Evolutionary conservation across 169 alveolate genomes (phyloP).

Genomic region (Neospora caninum): DNA sequence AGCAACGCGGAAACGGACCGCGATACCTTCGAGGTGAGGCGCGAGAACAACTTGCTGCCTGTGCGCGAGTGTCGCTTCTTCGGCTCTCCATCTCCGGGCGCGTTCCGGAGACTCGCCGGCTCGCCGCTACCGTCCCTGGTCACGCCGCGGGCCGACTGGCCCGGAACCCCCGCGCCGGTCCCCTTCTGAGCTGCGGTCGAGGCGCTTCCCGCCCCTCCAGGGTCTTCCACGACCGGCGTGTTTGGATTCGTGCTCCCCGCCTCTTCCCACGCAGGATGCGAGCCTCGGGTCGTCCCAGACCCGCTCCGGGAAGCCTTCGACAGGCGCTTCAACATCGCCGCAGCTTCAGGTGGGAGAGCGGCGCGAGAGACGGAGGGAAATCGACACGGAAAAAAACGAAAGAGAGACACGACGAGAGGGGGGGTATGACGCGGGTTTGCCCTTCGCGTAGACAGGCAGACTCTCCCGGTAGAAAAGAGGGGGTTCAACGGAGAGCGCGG

Average conservation of each 20-base stretch:
- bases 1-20: slow-evolving; percentile 1
- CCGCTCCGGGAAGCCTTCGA: slow-evolving; percentile 22
- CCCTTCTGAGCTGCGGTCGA: no score
- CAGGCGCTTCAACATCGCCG: neutral
- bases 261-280: slow-evolving; percentile 16
- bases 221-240: slow-evolving; percentile 23
- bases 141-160: neutral
- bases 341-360: neutral
- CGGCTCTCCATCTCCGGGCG: neutral
- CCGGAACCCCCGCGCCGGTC: no score
- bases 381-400: neutral
- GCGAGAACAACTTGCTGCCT: slow-evolving; percentile 4
- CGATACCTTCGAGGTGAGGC: neutral
- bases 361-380: neutral
- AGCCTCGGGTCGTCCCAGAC: neutral
- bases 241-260: slow-evolving; percentile 42
- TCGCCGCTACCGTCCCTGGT: neutral
- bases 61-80: neutral
- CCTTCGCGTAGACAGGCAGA: no score
- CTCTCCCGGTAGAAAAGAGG: no score
- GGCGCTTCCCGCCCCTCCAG: neutral
- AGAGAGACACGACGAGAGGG: neutral
- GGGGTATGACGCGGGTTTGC: no score
- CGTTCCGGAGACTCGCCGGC: neutral
- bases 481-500: no score